phyloP scores from a whole-genome alignment of 331 rosid genomes.

The Quercus tomentella region DNA sequence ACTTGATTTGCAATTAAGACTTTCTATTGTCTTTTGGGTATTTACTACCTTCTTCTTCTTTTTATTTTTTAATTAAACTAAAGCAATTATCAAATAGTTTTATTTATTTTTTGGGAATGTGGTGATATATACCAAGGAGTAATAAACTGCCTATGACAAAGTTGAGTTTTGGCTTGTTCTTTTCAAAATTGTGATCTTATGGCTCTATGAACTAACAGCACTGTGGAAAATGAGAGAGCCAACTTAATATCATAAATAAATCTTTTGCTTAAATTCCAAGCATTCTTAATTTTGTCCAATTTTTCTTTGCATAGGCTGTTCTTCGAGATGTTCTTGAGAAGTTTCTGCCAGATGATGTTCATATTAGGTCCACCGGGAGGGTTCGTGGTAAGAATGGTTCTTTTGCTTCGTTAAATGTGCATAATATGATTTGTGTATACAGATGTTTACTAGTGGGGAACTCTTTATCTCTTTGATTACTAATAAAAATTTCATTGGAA shows the following conservation, averaged over 20 bases:
- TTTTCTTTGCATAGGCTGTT: constrained; percentile 63
- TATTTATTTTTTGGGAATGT: no score
- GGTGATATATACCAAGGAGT: no score
- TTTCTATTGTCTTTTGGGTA: no score
- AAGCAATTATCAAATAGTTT: no score
- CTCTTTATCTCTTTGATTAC: not conserved
- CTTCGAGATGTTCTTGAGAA: constrained; percentile 69
- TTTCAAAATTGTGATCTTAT: not conserved
- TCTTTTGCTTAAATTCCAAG: not conserved
- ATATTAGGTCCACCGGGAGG: constrained; percentile 80
- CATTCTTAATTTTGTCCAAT: not conserved
- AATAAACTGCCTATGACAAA: no score
- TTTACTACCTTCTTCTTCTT: no score
- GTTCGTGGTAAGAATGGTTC: constrained; percentile 64
- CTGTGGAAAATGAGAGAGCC: not conserved
- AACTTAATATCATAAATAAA: not conserved
- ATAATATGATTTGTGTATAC: not conserved
- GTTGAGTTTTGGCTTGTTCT: not conserved
- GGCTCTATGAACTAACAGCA: not conserved
- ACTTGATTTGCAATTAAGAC: no score
- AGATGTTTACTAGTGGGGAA: not conserved
- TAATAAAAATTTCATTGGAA: no score
- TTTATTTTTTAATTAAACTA: no score
- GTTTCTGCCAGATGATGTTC: constrained; percentile 86
- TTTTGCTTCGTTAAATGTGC: not conserved